These are phyloP conservation scores for Talaromyces sp. DNA, from an alignment of 2,329 filamentous ascomycete genomes.

Conservation along the genomic window DNA sequence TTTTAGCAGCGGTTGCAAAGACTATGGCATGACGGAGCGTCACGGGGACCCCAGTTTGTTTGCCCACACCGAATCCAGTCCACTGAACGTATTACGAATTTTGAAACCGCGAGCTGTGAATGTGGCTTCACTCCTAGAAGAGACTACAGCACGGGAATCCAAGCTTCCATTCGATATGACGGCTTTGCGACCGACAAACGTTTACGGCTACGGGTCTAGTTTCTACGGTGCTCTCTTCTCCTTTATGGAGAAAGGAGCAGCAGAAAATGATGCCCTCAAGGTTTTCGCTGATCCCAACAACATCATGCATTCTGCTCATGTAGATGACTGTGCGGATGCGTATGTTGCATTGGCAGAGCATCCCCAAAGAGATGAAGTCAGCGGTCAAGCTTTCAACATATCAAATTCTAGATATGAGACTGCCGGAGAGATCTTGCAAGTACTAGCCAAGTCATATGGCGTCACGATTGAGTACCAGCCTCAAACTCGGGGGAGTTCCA, in stretches of 20 bases:
- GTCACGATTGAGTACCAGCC: slow-evolving; percentile 1
- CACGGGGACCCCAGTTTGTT: slow-evolving; percentile 3
- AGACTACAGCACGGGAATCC: background rate
- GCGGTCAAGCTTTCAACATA: slow-evolving; percentile 10
- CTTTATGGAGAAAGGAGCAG: slow-evolving; percentile 1
- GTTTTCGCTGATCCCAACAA: slow-evolving; percentile 4
- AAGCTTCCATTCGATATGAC: slow-evolving; percentile 8
- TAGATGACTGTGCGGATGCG: slow-evolving; percentile 8
- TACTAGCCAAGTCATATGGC: slow-evolving; percentile 6
- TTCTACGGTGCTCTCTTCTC: slow-evolving; percentile 8
- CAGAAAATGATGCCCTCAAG: background rate
- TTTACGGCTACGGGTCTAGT: slow-evolving; percentile 11
- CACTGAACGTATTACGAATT: slow-evolving; percentile 3
- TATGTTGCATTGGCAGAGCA: slow-evolving; percentile 7
- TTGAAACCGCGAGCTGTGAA: slow-evolving; percentile 3
- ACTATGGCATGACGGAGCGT: slow-evolving; percentile 7
- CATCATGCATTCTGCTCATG: slow-evolving; percentile 8
- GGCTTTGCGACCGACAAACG: slow-evolving; percentile 8
- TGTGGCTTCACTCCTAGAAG: background rate
- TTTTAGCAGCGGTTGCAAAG: slow-evolving; percentile 11
- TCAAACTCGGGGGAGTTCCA: background rate
- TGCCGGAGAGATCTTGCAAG: background rate
- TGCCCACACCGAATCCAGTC: slow-evolving; percentile 8
- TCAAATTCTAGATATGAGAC: slow-evolving; percentile 9
- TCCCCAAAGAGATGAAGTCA: slow-evolving; percentile 4